These are phyloP conservation scores for Exophiala calicioides DNA, from an alignment of 2,329 filamentous ascomycete species.

Conservation along the genomic window DNA sequence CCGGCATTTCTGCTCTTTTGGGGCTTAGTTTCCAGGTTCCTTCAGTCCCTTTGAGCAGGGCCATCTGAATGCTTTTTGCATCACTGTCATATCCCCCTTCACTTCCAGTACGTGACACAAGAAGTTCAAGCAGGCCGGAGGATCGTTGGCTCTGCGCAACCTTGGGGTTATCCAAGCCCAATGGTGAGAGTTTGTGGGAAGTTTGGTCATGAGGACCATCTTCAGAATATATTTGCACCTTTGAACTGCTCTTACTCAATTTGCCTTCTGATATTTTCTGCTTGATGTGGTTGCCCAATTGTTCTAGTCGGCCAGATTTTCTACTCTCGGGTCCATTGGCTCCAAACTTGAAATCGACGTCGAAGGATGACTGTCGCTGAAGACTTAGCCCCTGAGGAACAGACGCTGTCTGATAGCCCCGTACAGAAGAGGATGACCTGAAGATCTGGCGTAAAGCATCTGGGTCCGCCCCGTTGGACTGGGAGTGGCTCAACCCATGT, in stretches of 20 bases:
- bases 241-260: constrained; percentile 27
- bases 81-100: constrained; percentile 32
- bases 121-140: constrained; percentile 27
- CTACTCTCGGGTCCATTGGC: constrained; percentile 7
- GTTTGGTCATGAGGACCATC: constrained; percentile 1
- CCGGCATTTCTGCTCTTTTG: neutral
- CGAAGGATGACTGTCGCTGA: constrained; percentile 19
- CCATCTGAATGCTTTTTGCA: constrained; percentile 29
- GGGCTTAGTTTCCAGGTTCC: constrained; percentile 20
- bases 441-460: constrained; percentile 25
- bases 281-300: constrained; percentile 27
- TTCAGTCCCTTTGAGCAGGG: constrained; percentile 21
- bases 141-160: constrained; percentile 22
- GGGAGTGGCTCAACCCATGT: constrained; percentile 14
- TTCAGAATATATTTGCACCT: constrained; percentile 5
- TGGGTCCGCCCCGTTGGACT: constrained; percentile 14
- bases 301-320: constrained; percentile 20
- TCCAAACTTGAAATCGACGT: constrained; percentile 21
- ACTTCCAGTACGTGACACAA: constrained; percentile 27
- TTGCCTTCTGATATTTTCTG: constrained; percentile 29
- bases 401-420: constrained; percentile 27
- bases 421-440: constrained; percentile 25
- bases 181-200: neutral
- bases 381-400: constrained; percentile 6
- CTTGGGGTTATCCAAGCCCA: constrained; percentile 8